phyloP scores from a whole-genome alignment of 2,329 filamentous ascomycete species.

The Trichoderma brevicompactum region DNA sequence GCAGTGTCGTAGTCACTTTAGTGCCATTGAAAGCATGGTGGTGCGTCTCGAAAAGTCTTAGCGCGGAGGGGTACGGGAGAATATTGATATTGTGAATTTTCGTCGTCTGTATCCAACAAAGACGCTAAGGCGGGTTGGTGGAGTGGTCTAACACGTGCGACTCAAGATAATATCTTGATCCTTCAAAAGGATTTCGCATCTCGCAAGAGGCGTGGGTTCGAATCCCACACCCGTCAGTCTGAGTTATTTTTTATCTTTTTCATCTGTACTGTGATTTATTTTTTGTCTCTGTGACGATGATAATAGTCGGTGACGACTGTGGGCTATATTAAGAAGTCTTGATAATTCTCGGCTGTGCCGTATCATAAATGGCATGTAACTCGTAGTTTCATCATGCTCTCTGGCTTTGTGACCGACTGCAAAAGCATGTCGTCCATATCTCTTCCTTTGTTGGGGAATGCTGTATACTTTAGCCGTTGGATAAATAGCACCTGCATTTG shows the following conservation, averaged over 20 bases:
- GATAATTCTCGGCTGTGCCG: too few species aligned
- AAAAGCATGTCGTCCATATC: too few species aligned
- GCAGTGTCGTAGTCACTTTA: too few species aligned
- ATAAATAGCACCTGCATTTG: too few species aligned
- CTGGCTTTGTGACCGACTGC: too few species aligned
- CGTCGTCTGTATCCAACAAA: neutral
- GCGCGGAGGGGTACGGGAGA: neutral
- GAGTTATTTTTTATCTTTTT: constrained; percentile 4
- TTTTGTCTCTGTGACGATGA: neutral
- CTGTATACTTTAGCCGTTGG: too few species aligned
- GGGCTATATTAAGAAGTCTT: too few species aligned
- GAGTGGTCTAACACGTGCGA: constrained; percentile 29
- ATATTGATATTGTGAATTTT: neutral
- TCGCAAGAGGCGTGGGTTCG: constrained; percentile 29
- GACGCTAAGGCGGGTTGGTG: constrained; percentile 29
- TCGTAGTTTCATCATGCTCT: too few species aligned
- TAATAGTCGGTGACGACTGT: neutral
- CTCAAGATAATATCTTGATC: constrained; percentile 28
- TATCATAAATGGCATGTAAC: too few species aligned
- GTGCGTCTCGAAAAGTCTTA: too few species aligned
- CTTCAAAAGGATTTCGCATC: constrained; percentile 28
- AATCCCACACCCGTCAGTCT: constrained; percentile 28
- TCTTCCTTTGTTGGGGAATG: too few species aligned
- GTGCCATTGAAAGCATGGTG: too few species aligned
- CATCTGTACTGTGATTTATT: neutral